phyloP scores from a whole-genome alignment of 257 asterid genomes.

The Marsdenia floribunda region DNA sequence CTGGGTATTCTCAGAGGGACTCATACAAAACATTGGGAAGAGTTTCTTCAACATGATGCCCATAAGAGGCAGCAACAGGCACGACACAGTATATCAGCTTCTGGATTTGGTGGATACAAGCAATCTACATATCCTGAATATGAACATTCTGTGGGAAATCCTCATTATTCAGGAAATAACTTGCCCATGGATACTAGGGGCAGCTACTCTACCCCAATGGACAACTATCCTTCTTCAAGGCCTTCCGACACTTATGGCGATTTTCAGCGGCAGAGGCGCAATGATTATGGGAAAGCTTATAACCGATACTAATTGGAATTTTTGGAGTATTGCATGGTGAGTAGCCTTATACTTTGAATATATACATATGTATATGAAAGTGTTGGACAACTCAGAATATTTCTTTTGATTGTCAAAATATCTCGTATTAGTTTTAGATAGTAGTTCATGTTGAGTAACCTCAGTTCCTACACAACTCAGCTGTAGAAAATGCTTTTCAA shows the following conservation, averaged over 20 bases:
- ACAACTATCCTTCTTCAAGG: slow-evolving; percentile 63
- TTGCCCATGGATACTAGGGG: slow-evolving; percentile 51
- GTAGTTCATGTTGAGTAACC: neutral
- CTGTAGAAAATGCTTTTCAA: neutral
- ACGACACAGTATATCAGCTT: slow-evolving; percentile 38
- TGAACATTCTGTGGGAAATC: slow-evolving; percentile 44
- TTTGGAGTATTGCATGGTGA: slow-evolving; percentile 50
- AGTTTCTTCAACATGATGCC: slow-evolving; percentile 66
- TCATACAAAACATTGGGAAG: slow-evolving; percentile 80
- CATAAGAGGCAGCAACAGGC: slow-evolving; percentile 58
- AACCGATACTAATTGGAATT: slow-evolving; percentile 53
- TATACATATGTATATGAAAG: neutral
- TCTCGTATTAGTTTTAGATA: neutral
- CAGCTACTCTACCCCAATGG: slow-evolving; percentile 56
- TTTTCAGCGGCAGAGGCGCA: slow-evolving; percentile 69
- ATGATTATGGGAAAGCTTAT: slow-evolving; percentile 59
- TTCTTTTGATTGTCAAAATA: neutral
- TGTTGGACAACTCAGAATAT: slow-evolving; percentile 3
- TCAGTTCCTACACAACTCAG: neutral
- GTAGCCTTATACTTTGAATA: slow-evolving; percentile 38
- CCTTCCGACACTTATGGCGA: slow-evolving; percentile 53
- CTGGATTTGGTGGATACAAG: slow-evolving; percentile 55
- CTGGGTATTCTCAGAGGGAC: slow-evolving; percentile 47
- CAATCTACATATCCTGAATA: slow-evolving; percentile 45
- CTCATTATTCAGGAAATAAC: slow-evolving; percentile 51